phyloP scores from a whole-genome alignment of 2,329 filamentous ascomycete species.

The Neofusicoccum ribis region DNA sequence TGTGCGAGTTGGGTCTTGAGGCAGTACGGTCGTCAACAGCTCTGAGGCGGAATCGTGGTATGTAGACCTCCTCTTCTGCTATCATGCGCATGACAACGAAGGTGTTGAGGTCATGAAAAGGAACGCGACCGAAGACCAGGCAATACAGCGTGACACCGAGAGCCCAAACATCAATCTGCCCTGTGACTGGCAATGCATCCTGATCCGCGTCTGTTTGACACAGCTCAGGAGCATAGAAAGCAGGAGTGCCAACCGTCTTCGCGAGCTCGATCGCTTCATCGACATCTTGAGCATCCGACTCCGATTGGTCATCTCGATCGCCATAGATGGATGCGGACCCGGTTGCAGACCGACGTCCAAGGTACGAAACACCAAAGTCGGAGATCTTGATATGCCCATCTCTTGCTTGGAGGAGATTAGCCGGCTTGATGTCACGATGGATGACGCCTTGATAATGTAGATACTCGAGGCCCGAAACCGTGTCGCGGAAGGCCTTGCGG shows the following conservation, averaged over 20 bases:
- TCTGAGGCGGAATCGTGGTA: slow-evolving; percentile 78
- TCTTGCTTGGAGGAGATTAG: slow-evolving; percentile 84
- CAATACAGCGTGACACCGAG: slow-evolving; percentile 95
- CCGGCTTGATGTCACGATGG: slow-evolving; percentile 57
- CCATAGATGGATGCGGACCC: slow-evolving; percentile 59
- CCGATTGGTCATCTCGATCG: slow-evolving; percentile 62
- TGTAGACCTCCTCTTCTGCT: slow-evolving; percentile 87
- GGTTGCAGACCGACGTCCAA: slow-evolving; percentile 82
- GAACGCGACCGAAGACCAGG: slow-evolving; percentile 88
- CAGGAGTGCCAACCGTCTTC: slow-evolving; percentile 95
- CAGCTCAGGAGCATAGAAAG: slow-evolving; percentile 95
- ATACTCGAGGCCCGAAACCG: slow-evolving; percentile 89
- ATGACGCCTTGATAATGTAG: slow-evolving; percentile 60
- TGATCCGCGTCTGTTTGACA: slow-evolving; percentile 80
- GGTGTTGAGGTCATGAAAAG: slow-evolving; percentile 88
- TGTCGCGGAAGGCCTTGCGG: slow-evolving; percentile 84
- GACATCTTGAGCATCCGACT: slow-evolving; percentile 81
- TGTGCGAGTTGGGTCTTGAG: slow-evolving; percentile 48
- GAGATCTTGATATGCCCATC: slow-evolving; percentile 94
- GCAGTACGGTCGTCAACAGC: slow-evolving; percentile 58
- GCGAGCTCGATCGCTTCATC: slow-evolving; percentile 90
- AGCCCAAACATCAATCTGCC: slow-evolving; percentile 96
- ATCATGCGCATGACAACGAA: slow-evolving; percentile 91
- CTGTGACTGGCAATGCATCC: slow-evolving; percentile 74
- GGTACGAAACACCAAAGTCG: slow-evolving; percentile 97